phyloP scores from a whole-genome alignment of 345 rosid species.

The Lepidium aucheri region DNA sequence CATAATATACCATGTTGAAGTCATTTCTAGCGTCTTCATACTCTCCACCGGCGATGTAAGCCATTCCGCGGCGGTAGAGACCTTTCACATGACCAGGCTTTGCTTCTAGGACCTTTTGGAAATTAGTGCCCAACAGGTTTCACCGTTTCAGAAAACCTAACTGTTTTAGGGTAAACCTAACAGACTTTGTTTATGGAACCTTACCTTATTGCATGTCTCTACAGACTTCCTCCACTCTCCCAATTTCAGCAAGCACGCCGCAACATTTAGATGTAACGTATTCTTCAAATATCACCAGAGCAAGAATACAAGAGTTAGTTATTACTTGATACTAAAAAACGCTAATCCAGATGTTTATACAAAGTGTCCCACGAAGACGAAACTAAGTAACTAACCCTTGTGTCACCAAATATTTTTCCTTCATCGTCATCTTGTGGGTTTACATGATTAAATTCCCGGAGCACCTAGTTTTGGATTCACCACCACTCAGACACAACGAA shows the following conservation, averaged over 20 bases:
- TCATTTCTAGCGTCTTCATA: slow-evolving; percentile 77
- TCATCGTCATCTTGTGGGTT: slow-evolving; percentile 96
- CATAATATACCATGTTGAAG: slow-evolving; percentile 45
- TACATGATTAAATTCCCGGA: slow-evolving; percentile 95
- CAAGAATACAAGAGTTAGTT: background rate
- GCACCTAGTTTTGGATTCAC: slow-evolving; percentile 40
- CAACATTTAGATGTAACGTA: slow-evolving; percentile 73
- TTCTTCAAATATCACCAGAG: slow-evolving; percentile 39
- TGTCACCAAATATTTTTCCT: slow-evolving; percentile 65
- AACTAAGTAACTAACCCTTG: slow-evolving; percentile 62
- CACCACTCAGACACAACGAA: background rate
- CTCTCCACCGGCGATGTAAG: slow-evolving; percentile 70
- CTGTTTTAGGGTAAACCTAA: background rate
- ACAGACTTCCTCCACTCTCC: slow-evolving; percentile 84
- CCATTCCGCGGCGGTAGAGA: slow-evolving; percentile 95
- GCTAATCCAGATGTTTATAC: background rate
- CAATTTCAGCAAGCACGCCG: slow-evolving; percentile 83
- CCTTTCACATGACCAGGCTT: slow-evolving; percentile 80
- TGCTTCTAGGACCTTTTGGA: slow-evolving; percentile 70
- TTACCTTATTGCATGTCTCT: slow-evolving; percentile 83
- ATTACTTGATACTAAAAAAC: background rate
- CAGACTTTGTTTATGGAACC: background rate
- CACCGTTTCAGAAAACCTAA: background rate
- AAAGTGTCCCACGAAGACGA: background rate
- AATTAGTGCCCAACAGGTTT: background rate